Evolutionary conservation across 495 filamentous ascomycete species (phyloP), one percentile per base, ranked within the genome.

Genomic region (Chlorociboria aeruginascens): DNA sequence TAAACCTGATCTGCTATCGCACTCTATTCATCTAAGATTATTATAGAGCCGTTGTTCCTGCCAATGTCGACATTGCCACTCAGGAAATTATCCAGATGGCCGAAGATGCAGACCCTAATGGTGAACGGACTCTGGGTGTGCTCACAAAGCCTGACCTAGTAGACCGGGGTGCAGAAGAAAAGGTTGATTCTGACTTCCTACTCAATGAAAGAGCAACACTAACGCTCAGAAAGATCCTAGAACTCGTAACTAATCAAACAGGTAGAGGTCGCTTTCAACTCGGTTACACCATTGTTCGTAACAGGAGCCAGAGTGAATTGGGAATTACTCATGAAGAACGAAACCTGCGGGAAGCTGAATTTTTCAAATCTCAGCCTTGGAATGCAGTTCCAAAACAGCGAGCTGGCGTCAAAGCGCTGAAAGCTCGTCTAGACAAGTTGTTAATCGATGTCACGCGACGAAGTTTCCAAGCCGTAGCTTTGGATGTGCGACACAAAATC

Each of bases 91-190:
- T 82, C 34, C 36, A 60, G 29, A 64, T 78, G 38, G 74, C 79
- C 0, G 58, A 69, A 10, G 61, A 73, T 37, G 53, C 58, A 16
- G 77, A 82, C 59, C 62, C 62, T 0, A 40, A 61, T 3, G 72
- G 73, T 1, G 50, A 69, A 17, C 64, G 77, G n/a, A 82, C 78
- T 0, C 52, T 82, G 1, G 71, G 74, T 1, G 68, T 82, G 9
- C 51, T 81, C 1, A 81, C 78, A 0, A 81, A 81, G 57, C 77
- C 75, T 0, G 78, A 82, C 38, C 57, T 81, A 9, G 54, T 60
- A 0, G 69, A 78, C 17, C 69, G 79, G 31, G 61, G 61, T 40
- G 66, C 68, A 0, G 68, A 65, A 0, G 67, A 73, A 32, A 48
- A 40, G 4, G 39, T 48, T 9, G 14, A 14, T 46, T n/a, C n/a